phyloP scores from a whole-genome alignment of 164 flowering plant species.

The Stephania japonica region DNA sequence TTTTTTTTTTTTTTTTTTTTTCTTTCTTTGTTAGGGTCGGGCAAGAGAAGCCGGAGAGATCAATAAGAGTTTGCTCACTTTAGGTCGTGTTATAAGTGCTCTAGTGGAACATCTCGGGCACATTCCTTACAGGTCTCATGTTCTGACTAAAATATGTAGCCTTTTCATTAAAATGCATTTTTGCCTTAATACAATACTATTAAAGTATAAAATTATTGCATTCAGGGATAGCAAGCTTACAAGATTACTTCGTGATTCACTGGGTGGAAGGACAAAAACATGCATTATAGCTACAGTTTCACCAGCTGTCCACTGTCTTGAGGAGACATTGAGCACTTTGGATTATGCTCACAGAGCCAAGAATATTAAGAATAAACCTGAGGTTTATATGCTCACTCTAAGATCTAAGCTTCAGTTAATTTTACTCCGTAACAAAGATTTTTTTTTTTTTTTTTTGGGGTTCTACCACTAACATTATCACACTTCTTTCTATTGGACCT shows the following conservation, averaged over 20 bases:
- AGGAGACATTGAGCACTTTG: conserved; percentile 91
- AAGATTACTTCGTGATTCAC: conserved; percentile 85
- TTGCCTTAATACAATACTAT: neutral
- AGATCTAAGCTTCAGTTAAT: neutral
- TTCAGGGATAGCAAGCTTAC: conserved; percentile 97
- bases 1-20: neutral
- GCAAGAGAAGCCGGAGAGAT: conserved; percentile 99
- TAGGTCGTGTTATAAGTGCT: conserved; percentile 93
- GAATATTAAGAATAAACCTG: conserved; percentile 87
- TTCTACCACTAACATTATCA: neutral
- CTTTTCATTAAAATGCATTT: neutral
- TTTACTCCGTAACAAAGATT: neutral
- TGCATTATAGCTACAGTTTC: conserved; percentile 99
- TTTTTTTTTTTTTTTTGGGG: neutral
- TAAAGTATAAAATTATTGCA: neutral
- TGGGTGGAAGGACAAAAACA: conserved; percentile 97
- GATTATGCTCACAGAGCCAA: conserved; percentile 99
- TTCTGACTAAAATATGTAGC: neutral
- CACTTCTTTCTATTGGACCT: neutral
- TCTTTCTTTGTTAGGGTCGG: conserved; percentile 51
- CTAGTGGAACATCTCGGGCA: conserved; percentile 97
- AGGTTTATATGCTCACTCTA: conserved; percentile 37
- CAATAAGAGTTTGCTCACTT: conserved; percentile 87
- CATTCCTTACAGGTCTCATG: conserved; percentile 76
- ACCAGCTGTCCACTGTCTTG: conserved; percentile 92